Evolutionary conservation across 805 yeast species (phyloP).

Genomic region (Wickerhamomyces canadensis): DNA sequence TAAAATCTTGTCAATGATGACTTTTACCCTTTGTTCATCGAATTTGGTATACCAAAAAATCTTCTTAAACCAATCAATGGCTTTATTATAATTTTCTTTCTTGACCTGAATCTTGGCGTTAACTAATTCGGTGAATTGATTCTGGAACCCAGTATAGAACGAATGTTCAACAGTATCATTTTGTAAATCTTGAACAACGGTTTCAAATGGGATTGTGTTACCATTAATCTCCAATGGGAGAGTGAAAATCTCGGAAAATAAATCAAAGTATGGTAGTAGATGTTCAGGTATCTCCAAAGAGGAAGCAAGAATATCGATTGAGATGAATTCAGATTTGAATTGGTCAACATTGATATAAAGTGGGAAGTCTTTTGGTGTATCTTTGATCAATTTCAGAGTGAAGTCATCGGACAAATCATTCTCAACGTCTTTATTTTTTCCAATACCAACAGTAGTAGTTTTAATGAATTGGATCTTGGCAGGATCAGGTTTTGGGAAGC

Average conservation of each 20-base stretch:
- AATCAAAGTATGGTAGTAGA: constrained; percentile 58
- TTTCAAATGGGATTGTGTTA: constrained; percentile 54
- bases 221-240: constrained; percentile 69
- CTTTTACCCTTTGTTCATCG: constrained; percentile 65
- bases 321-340: constrained; percentile 72
- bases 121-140: constrained; percentile 61
- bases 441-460: constrained; percentile 60
- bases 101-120: constrained; percentile 58
- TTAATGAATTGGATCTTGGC: constrained; percentile 64
- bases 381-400: constrained; percentile 20
- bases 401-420: constrained; percentile 27
- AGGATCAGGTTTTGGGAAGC: constrained; percentile 72
- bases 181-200: constrained; percentile 69
- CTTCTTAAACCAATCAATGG: constrained; percentile 72
- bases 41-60: constrained; percentile 62
- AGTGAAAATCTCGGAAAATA: constrained; percentile 63
- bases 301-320: constrained; percentile 56
- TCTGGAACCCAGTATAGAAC: constrained; percentile 52
- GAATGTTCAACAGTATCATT: constrained; percentile 63
- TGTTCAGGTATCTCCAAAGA: constrained; percentile 45
- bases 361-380: constrained; percentile 47
- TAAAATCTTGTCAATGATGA: constrained; percentile 40
- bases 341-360: constrained; percentile 74
- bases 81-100: constrained; percentile 53
- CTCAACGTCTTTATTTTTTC: constrained; percentile 35